These are phyloP conservation scores for Euphrasia confusa DNA, from an alignment of 257 asterid genomes.

Conservation along the genomic window DNA sequence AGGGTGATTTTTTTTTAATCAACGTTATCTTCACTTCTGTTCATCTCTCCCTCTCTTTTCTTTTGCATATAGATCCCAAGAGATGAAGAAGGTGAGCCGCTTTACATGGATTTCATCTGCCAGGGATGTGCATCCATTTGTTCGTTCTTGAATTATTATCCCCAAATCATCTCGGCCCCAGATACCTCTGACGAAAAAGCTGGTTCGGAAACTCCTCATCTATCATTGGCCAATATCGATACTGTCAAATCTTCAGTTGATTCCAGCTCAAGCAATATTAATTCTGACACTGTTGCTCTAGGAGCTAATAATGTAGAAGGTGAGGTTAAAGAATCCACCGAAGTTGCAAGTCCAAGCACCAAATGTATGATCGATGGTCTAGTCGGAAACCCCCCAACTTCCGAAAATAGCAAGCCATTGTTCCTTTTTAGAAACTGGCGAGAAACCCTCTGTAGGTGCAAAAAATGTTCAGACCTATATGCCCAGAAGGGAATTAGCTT, in stretches of 20 bases:
- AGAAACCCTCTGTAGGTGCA: conserved; percentile 67
- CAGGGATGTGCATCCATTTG: conserved; percentile 64
- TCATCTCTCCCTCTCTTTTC: background rate
- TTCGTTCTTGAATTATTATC: conserved; percentile 61
- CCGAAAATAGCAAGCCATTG: conserved; percentile 45
- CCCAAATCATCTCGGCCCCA: conserved; percentile 40
- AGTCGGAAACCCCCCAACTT: conserved; percentile 32
- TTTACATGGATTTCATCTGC: conserved; percentile 81
- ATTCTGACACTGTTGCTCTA: conserved; percentile 14
- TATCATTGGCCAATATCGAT: conserved; percentile 27
- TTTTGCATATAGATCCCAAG: conserved; percentile 53
- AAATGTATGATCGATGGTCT: conserved; percentile 53
- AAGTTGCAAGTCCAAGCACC: conserved; percentile 41
- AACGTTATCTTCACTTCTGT: background rate
- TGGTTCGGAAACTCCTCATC: conserved; percentile 33
- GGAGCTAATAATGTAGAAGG: conserved; percentile 17
- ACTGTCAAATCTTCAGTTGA: conserved; percentile 28
- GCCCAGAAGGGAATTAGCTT: conserved; percentile 51
- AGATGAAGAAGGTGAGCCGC: conserved; percentile 88
- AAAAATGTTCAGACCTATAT: conserved; percentile 51
- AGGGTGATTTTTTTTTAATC: background rate
- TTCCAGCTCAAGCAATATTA: conserved; percentile 21
- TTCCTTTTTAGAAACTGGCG: conserved; percentile 82
- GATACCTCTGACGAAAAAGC: conserved; percentile 37
- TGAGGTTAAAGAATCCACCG: conserved; percentile 26